Evolutionary conservation across 768 basidiomycete genomes (phyloP).

Genomic region (Lactarius vividus): DNA sequence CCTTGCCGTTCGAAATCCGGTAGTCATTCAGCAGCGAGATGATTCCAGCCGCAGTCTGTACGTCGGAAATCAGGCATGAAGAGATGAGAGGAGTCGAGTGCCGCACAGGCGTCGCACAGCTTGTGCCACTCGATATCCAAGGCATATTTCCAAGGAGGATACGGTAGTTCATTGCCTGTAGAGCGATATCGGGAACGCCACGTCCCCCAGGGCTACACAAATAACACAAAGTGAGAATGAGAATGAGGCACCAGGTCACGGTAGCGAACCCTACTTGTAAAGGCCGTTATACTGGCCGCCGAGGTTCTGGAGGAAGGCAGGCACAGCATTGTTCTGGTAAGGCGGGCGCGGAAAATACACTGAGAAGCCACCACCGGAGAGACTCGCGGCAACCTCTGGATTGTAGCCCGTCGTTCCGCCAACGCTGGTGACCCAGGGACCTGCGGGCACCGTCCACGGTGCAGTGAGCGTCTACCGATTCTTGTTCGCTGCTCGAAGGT

Average conservation of each 20-base stretch:
- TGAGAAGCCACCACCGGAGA: too few species aligned
- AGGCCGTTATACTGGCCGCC: background rate
- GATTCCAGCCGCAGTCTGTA: background rate
- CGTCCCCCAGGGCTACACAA: background rate
- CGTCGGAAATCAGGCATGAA: background rate
- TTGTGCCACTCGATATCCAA: fast-evolving
- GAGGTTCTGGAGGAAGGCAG: background rate
- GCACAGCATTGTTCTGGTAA: too few species aligned
- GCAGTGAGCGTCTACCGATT: background rate
- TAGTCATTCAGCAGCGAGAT: background rate
- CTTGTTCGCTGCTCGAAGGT: too few species aligned
- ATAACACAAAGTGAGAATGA: background rate
- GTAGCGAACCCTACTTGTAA: background rate
- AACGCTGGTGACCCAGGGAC: background rate
- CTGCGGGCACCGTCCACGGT: background rate
- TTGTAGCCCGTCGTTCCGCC: background rate
- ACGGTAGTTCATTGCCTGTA: background rate
- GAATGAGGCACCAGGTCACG: background rate
- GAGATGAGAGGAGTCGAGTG: too few species aligned
- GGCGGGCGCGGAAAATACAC: too few species aligned
- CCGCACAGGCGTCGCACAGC: background rate
- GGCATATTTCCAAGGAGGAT: fast-evolving
- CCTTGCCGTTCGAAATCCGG: background rate
- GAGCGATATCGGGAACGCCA: background rate
- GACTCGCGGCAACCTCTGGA: too few species aligned